Percentiles rank a stretch among this genome's conserved stretches.
These are phyloP conservation scores for Cicer pinnatifidum DNA, from an alignment of 306 rosid species.

Conservation along the genomic window DNA sequence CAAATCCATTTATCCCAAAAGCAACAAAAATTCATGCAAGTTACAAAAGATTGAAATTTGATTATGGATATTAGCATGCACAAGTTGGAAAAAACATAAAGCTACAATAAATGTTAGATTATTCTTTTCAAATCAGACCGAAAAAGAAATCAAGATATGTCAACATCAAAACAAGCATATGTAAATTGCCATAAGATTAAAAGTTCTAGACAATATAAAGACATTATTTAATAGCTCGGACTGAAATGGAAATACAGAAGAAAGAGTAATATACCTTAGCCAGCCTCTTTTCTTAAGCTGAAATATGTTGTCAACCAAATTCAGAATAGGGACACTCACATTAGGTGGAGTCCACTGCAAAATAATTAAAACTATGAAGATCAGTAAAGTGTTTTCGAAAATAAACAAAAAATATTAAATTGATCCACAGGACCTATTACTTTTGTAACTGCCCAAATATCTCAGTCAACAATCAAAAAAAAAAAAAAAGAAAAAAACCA, in stretches of 20 bases:
- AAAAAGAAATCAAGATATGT: constrained; percentile 1
- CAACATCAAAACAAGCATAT: constrained; percentile 15
- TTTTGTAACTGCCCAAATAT: constrained; percentile 12
- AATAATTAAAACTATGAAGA: constrained; percentile 41
- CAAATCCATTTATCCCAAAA: constrained; percentile 7
- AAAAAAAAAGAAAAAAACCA: not conserved
- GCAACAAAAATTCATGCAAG: constrained; percentile 25
- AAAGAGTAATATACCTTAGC: constrained; percentile 78
- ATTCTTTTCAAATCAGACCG: not conserved
- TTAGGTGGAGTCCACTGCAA: constrained; percentile 99
- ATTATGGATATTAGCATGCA: constrained; percentile 2
- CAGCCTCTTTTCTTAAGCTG: constrained; percentile 98
- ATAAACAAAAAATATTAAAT: not conserved
- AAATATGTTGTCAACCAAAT: constrained; percentile 95
- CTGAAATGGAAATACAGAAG: constrained; percentile 16
- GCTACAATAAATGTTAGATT: not conserved
- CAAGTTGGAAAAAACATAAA: constrained; percentile 9
- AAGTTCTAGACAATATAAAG: constrained; percentile 2
- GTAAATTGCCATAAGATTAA: constrained; percentile 19
- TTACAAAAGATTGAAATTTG: constrained; percentile 32
- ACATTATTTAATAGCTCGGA: constrained; percentile 11
- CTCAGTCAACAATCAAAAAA: constrained; percentile 43
- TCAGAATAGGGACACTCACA: constrained; percentile 86
- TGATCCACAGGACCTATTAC: not conserved
- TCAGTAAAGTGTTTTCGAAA: constrained; percentile 28